These are phyloP conservation scores for Leptographium flavum DNA, from an alignment of 2,329 filamentous ascomycete species.

Conservation along the genomic window DNA sequence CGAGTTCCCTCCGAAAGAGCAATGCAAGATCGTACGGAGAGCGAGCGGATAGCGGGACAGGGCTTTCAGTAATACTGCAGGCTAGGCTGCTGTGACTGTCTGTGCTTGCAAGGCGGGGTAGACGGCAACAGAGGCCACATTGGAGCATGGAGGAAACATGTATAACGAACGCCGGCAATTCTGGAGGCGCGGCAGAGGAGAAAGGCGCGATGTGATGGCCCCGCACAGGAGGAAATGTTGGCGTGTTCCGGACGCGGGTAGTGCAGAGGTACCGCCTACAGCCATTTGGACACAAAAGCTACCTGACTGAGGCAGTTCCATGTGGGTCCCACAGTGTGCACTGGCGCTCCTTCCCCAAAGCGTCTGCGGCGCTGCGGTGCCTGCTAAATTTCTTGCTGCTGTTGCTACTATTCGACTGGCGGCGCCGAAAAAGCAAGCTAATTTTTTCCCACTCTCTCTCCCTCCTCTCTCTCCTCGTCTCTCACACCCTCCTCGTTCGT, in stretches of 20 bases:
- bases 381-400: neutral
- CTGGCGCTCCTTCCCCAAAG: conserved; percentile 9
- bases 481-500: neutral
- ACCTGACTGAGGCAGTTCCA: neutral
- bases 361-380: conserved; percentile 2
- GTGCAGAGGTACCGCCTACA: neutral
- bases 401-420: conserved; percentile 1
- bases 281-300: neutral
- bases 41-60: too few species aligned
- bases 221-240: neutral
- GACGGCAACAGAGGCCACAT: too few species aligned
- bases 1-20: too few species aligned
- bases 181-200: neutral
- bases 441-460: conserved; percentile 4
- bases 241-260: conserved; percentile 3
- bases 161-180: too few species aligned
- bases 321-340: neutral
- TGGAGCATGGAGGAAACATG: too few species aligned
- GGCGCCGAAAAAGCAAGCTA: conserved; percentile 4
- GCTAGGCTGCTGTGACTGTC: too few species aligned
- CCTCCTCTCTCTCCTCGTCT: neutral
- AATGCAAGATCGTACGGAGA: too few species aligned
- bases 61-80: too few species aligned
- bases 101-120: too few species aligned
- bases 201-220: neutral